Evolutionary conservation across 2,329 filamentous ascomycete species (phyloP), one percentile per base, ranked within the genome.

Genomic region (Pseudogymnoascus pannorum): DNA sequence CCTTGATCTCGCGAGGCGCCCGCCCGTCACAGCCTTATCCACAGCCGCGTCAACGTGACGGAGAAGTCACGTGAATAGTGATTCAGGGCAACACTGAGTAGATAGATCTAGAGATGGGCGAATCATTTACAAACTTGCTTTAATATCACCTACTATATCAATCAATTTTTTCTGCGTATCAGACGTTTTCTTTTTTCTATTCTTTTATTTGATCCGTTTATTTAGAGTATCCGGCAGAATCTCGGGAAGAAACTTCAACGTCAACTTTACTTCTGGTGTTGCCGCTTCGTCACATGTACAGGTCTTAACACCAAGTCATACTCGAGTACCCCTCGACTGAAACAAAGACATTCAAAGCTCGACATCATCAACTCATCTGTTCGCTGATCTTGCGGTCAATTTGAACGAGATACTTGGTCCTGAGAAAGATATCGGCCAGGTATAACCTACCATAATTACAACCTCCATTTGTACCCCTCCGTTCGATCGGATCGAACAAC

Each of bases 241-340:
- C 26, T 54, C 48, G 48, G 48, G 48, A 54, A 54, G 48, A 54
- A 54, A 33, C 48, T 54, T 54, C 26, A 54, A 54, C 26, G 24
- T 54, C 48, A 20, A 54, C 48, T 54, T 31, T 54, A 54, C 48
- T 54, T 54, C 48, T 31, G 14, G 48, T 54, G 26, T 54, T 33
- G 48, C 48, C 48, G 48, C 48, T 54, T 54, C 48, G 48, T 54
- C 48, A 31, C 48, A 54, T 54, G 48, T 54, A 54, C 48, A 51
- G 14, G 44, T 29, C 44, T 51, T 29, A 48, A 24, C 35, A 44
- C 16, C 48, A 54, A 31, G 26, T 54, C 48, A 31, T 54, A 54
- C 48, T 54, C 48, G 26, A 54, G 26, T 29, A 31, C 24, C 26
- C 48, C 48, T 54, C 48, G 48, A 54, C 48, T 31, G 18, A 14